Evolutionary conservation across 208 protist species (phyloP), one percentile per base, ranked within the genome.

Genomic region (Vickermania ingenoplastis): DNA sequence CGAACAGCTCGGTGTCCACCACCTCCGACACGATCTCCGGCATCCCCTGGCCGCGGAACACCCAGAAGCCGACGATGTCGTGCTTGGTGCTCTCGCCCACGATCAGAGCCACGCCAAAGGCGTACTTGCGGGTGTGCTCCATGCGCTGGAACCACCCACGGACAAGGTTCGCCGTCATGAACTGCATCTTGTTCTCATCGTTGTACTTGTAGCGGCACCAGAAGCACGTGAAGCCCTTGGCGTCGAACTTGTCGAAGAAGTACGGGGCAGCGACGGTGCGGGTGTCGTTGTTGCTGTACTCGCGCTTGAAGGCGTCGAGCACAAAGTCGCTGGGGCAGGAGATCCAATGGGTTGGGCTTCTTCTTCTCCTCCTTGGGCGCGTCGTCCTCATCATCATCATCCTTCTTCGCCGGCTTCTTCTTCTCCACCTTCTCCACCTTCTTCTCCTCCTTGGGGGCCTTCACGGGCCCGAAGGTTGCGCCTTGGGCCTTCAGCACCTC

Each of bases 71-170:
- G 25, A 83, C 74, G 28, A 91, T 67, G 67, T 91, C 83, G 69
- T 91, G 83, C 65, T 76, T 54, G 45, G 63, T 73, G 50, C 85
- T 80, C 73, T 87, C 79, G 26, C 83, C 83, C 65, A 90, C 87
- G 64, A 90, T 73, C 31, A 90, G 83, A 17, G 77, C 83, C 26
- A 86, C 61, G 59, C 82, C 82, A 63, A 87, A 91, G 57, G 80
- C 75, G 75, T 91, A 90, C 72, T 91, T 87, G 74, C 80, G 83
- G 31, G 69, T 65, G 75, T 86, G 79, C 71, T 87, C 79, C 83
- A 91, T 91, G 67, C 83, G 83, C 77, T 86, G 79, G 73, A 91
- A 91, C 83, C 79, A 87, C 51, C 79, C 83, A 51, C 83, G 77
- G 50, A 82, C 69, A 13, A 87, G 77, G 77, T 91, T 91, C 31